Percentiles rank a stretch among this genome's conserved stretches.
phyloP scores from a whole-genome alignment of 768 basidiomycete species.

The Tephrocybe sp. region DNA sequence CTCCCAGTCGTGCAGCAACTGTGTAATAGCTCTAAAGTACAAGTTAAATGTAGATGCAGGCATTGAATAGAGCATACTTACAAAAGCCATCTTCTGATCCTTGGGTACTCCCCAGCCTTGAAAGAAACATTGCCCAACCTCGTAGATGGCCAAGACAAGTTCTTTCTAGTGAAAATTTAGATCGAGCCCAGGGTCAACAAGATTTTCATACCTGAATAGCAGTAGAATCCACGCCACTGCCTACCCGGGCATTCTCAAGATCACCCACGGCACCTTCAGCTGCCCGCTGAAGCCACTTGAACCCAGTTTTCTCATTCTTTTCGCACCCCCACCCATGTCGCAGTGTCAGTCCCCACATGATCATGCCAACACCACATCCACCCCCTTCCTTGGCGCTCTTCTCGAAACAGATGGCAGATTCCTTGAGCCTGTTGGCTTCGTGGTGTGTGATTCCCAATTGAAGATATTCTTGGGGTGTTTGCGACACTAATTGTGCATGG shows the following conservation, averaged over 20 bases:
- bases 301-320: conserved; percentile 77
- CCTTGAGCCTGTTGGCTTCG: conserved; percentile 66
- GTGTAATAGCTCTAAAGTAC: conserved; percentile 70
- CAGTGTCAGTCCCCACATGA: conserved; percentile 88
- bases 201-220: conserved; percentile 59
- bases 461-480: conserved; percentile 65
- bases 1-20: conserved; percentile 82
- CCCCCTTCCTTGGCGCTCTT: conserved; percentile 70
- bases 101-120: conserved; percentile 89
- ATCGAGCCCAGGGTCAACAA: background rate
- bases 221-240: conserved; percentile 44
- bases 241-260: conserved; percentile 61
- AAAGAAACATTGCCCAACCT: conserved; percentile 91
- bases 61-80: conserved; percentile 40
- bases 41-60: background rate
- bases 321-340: conserved; percentile 88
- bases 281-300: conserved; percentile 81
- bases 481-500: conserved; percentile 6
- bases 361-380: conserved; percentile 87
- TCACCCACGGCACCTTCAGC: conserved; percentile 81
- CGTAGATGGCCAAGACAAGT: conserved; percentile 86
- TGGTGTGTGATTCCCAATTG: conserved; percentile 79
- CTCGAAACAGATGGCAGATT: conserved; percentile 76
- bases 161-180: conserved; percentile 50
- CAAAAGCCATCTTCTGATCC: conserved; percentile 89